A percentile compares a stretch with the other conserved stretches of the same genome.
Evolutionary conservation across 1,284 basidiomycete species (phyloP).

Genomic region (Papiliotrema fonsecae): DNA sequence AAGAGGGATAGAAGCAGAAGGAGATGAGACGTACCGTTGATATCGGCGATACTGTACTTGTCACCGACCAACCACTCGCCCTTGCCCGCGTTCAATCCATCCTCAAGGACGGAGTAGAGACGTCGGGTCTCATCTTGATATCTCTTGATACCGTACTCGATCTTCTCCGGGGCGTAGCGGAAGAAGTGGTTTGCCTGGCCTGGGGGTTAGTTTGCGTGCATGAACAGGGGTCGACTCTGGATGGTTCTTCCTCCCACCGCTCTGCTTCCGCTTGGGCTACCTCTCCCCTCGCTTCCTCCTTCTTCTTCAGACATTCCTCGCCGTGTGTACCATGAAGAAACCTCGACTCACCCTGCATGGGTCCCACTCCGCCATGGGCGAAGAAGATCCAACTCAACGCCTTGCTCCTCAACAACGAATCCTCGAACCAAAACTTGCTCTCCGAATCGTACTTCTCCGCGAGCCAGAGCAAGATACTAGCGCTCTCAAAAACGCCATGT

Average conservation of each 20-base stretch:
- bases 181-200: slow-evolving; percentile 56
- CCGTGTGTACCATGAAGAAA: no score
- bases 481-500: slow-evolving; percentile 64
- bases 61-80: slow-evolving; percentile 61
- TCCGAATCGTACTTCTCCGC: slow-evolving; percentile 56
- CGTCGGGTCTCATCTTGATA: slow-evolving; percentile 73
- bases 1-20: no score
- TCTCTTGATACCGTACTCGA: slow-evolving; percentile 53
- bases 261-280: no score
- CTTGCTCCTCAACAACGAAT: slow-evolving; percentile 53
- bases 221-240: no score
- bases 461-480: slow-evolving; percentile 63
- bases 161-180: slow-evolving; percentile 48
- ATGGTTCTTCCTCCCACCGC: no score
- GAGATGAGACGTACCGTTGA: slow-evolving; percentile 49
- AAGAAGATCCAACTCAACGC: slow-evolving; percentile 77
- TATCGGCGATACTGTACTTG: slow-evolving; percentile 58
- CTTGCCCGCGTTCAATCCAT: slow-evolving; percentile 54
- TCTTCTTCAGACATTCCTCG: no score
- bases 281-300: no score
- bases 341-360: no score
- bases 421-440: slow-evolving; percentile 56
- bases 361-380: slow-evolving; percentile 44
- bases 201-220: no score
- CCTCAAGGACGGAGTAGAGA: slow-evolving; percentile 69